Evolutionary conservation across 2,329 filamentous ascomycete species (phyloP).

Genomic region (Alternaria dauci): DNA sequence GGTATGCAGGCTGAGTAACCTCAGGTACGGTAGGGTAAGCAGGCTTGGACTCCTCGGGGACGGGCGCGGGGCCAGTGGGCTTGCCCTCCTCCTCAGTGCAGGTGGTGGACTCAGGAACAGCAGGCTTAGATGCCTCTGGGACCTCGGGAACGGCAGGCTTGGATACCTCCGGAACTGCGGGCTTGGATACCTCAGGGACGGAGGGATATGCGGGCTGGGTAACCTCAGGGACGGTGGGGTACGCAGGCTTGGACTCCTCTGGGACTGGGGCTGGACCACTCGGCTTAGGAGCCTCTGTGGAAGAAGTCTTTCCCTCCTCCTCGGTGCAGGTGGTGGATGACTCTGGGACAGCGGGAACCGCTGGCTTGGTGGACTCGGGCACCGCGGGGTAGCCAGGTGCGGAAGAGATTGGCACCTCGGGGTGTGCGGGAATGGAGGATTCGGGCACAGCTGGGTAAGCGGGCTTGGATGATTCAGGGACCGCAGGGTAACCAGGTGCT

Average conservation of each 20-base stretch:
- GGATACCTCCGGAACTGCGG: constrained; percentile 11
- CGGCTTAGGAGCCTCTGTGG: constrained; percentile 6
- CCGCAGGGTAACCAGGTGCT: constrained; percentile 27
- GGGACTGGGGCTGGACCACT: background rate
- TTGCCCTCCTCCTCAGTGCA: constrained; percentile 13
- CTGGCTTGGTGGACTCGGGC: constrained; percentile 13
- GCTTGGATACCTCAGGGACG: constrained; percentile 11
- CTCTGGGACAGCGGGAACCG: constrained; percentile 10
- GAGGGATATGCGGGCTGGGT: background rate
- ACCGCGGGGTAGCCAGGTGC: background rate
- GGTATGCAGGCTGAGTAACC: background rate
- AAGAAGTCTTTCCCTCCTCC: constrained; percentile 58
- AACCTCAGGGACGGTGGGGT: background rate
- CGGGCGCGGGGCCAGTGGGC: constrained; percentile 5
- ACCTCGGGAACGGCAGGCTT: constrained; percentile 22
- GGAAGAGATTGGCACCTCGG: constrained; percentile 19
- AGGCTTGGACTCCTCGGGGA: constrained; percentile 8
- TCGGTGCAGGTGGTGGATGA: constrained; percentile 73
- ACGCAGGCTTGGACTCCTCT: constrained; percentile 9
- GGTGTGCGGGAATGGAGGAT: constrained; percentile 33
- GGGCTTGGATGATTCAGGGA: constrained; percentile 27
- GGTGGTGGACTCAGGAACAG: constrained; percentile 8
- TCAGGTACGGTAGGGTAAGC: background rate
- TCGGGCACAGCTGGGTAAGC: constrained; percentile 29
- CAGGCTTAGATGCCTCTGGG: background rate